Evolutionary conservation across 257 asterid genomes (phyloP).

Genomic region (Solanum pinnatisectum): DNA sequence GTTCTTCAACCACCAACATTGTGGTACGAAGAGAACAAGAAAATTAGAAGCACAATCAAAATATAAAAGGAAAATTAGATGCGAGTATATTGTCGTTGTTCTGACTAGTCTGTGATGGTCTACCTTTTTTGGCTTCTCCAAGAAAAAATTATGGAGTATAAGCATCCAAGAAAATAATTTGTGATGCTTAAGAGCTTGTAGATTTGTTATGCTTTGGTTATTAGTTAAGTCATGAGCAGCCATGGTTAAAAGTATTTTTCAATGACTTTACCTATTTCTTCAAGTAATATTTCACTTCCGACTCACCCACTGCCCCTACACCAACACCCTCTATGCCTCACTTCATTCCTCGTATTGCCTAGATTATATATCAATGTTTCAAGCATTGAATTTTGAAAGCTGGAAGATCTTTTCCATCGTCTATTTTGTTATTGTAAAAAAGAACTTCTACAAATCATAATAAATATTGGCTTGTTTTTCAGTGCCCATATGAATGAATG

Average conservation of each 20-base stretch:
- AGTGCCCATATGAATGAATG: not conserved
- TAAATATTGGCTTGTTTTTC: not conserved
- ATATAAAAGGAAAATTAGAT: not conserved
- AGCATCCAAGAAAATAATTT: not conserved
- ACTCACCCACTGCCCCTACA: not conserved
- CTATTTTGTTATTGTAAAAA: too few species aligned
- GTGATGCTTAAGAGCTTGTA: not conserved
- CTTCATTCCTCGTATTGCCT: too few species aligned
- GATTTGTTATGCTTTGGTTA: not conserved
- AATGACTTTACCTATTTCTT: not conserved
- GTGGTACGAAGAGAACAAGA: not conserved
- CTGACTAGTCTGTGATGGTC: not conserved
- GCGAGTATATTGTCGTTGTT: not conserved
- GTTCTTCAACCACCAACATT: not conserved
- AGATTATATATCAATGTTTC: too few species aligned
- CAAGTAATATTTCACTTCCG: not conserved
- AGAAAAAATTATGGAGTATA: not conserved
- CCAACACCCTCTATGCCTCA: too few species aligned
- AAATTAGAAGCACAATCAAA: not conserved
- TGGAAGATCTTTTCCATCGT: not conserved
- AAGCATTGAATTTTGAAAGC: not conserved
- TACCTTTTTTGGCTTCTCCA: not conserved
- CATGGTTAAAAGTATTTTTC: not conserved
- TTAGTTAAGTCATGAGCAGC: not conserved
- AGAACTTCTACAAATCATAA: not conserved